Evolutionary conservation across 164 flowering plant species (phyloP), one percentile per base, ranked within the genome.

Genomic region (Vitis cinerea): DNA sequence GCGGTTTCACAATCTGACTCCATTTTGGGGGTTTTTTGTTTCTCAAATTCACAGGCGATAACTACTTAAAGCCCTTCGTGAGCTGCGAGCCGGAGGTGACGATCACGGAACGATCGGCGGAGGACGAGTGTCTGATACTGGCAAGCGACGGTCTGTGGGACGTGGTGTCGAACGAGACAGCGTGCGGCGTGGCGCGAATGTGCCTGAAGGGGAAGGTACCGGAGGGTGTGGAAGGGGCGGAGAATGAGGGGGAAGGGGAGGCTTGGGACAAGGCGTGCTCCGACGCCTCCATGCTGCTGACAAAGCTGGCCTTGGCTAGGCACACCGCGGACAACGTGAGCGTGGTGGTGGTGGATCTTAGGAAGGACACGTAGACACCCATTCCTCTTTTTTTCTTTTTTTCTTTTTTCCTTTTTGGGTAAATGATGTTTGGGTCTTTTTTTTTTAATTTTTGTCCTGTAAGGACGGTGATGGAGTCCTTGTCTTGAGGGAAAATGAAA

Each of bases 91-190:
- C 92, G 67, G 92, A 88, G 74, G 87, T 88, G 65, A 84, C 84
- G 56, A 37, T 86, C 0, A 81, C 73, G 16, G 83, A 86, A 7
- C 80, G 93, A 16, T 76, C 73, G 13, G 73, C 68, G 8, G 85
- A 79, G 62, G 90, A 86, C 62, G 88, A 86, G 31, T 88, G 88
- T 30, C 47, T 88, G 67, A 86, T 88, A 1, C 51, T 88, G 30
- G 93, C 85, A 5, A 88, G 85, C 70, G 93, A 88, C 61, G 93
- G 93, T 1, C 72, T 88, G 14, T 88, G 93, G 93, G 92, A 88
- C 61, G 90, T 86, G 65, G 90, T 88, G 62, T 75, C 87, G 0
- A 88, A 88, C 69, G 86, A 85, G 16, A 81, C 84, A 0, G 92
- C 88, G 2, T 83, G 87, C 44, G 83, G 84, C 14, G 88, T 87